These are phyloP conservation scores for Shiraia bambusicola DNA, from an alignment of 2,329 filamentous ascomycete species.

Conservation along the genomic window DNA sequence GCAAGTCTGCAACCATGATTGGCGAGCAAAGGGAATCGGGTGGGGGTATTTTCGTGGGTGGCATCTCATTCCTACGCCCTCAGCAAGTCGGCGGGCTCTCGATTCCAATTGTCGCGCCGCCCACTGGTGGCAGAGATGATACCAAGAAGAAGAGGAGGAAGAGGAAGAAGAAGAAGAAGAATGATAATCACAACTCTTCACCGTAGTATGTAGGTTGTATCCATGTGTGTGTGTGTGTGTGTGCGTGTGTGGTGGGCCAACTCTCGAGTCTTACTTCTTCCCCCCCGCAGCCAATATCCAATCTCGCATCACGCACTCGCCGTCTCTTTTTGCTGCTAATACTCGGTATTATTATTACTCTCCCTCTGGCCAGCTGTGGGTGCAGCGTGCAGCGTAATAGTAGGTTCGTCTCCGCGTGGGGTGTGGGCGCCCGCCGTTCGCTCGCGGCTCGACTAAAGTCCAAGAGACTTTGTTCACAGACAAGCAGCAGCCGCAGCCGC, in stretches of 20 bases:
- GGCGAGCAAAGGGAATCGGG: conserved; percentile 9
- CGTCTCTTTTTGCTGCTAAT: not conserved
- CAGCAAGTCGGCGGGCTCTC: conserved; percentile 17
- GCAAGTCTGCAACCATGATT: conserved; percentile 14
- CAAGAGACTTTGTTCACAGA: conserved; percentile 26
- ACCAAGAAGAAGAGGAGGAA: too few species aligned
- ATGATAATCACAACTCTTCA: too few species aligned
- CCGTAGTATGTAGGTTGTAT: too few species aligned
- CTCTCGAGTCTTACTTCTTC: conserved; percentile 19
- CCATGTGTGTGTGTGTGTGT: too few species aligned
- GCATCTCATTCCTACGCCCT: conserved; percentile 17
- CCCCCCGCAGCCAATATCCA: conserved; percentile 10
- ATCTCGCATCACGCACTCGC: not conserved
- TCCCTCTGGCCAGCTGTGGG: conserved; percentile 18
- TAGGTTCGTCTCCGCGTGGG: conserved; percentile 29
- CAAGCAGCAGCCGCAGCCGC: conserved; percentile 28
- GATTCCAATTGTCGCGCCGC: conserved; percentile 27
- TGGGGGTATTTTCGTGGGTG: conserved; percentile 25
- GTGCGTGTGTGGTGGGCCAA: conserved; percentile 6
- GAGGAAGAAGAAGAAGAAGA: too few species aligned
- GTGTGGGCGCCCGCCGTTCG: conserved; percentile 9
- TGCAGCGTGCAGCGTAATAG: conserved; percentile 21
- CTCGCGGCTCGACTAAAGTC: too few species aligned
- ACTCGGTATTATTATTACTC: conserved; percentile 5
- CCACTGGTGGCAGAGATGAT: conserved; percentile 21